A percentile compares a stretch with the other conserved stretches of the same genome.
phyloP scores from a whole-genome alignment of 805 yeast genomes.

The Cyberlindnera maritima region DNA sequence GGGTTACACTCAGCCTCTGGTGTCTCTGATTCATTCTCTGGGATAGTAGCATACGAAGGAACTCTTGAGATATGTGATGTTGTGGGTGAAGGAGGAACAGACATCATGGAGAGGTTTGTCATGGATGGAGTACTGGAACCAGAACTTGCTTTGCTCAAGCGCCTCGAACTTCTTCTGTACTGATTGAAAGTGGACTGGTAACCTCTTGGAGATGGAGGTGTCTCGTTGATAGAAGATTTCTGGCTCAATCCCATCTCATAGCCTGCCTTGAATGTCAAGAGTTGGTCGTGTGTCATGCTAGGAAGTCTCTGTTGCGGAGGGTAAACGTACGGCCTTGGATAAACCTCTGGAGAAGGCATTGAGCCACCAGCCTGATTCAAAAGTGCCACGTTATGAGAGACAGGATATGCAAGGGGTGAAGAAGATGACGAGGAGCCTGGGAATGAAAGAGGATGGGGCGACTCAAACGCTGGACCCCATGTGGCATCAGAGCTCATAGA shows the following conservation, averaged over 20 bases:
- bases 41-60: background rate
- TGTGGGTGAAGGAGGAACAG: background rate
- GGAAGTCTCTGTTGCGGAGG: background rate
- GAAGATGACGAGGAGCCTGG: background rate
- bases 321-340: background rate
- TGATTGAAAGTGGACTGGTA: background rate
- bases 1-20: background rate
- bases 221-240: background rate
- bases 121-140: background rate
- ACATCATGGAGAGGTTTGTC: background rate
- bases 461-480: background rate
- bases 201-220: background rate
- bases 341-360: background rate
- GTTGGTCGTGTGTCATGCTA: background rate
- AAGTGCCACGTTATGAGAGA: background rate
- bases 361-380: background rate
- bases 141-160: background rate
- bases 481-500: background rate
- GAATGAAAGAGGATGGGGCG: no score
- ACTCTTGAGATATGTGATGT: background rate
- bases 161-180: background rate
- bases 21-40: background rate
- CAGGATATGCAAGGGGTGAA: background rate
- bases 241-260: background rate
- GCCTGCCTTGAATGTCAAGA: background rate